Evolutionary conservation across 495 filamentous ascomycete genomes (phyloP), one percentile per base, ranked within the genome.

Genomic region (Podospora australis): DNA sequence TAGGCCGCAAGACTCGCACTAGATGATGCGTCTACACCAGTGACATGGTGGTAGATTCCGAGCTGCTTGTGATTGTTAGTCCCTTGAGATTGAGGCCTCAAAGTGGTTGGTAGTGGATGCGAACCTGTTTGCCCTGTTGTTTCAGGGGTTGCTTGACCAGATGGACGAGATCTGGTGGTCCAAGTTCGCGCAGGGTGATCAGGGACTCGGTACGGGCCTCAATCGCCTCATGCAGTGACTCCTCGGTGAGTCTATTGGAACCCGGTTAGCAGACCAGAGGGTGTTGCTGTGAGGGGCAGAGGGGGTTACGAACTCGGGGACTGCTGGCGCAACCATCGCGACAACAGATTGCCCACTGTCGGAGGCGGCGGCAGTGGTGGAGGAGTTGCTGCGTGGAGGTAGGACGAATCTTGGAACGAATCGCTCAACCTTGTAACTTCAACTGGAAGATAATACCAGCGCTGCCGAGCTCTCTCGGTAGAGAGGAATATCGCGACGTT

Each of bases 11-110:
- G 72, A 64, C 90, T 96, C 17, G 92, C 92, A 25, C 94, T 97
- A 6, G 91, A 96, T 34, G 92, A 98, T 28, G 94, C 92, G 66
- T 98, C 92, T 50, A 96, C 84, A 44, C 92, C 92, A 42, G 91
- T 96, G 59, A 96, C 92, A 84, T 97, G 91, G 68, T 98, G 92
- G 66, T 98, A 98, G 42, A 95, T 82, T 21, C 91, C 92, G 54
- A 79, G 81, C 88, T 97, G n/a, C n/a, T n/a, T n/a, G 57, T 11
- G 42, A 9, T 20, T 35, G 19, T n/a, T 26, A 13, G 43, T 69
- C 46, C n/a, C n/a, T n/a, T n/a, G n/a, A 67, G 63, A 32, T 34
- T 22, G 4, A 6, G 34, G 29, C 6, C 21, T 24, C 5, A 25
- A 11, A 21, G 17, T 11, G 7, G 19, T 1, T 16, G 19, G 10